A percentile compares a stretch with the other conserved stretches of the same genome.
Conservation (phyloP, 2,329 filamentous ascomycete genomes). For the Ceratocystiopsis brevicomis region DNA sequence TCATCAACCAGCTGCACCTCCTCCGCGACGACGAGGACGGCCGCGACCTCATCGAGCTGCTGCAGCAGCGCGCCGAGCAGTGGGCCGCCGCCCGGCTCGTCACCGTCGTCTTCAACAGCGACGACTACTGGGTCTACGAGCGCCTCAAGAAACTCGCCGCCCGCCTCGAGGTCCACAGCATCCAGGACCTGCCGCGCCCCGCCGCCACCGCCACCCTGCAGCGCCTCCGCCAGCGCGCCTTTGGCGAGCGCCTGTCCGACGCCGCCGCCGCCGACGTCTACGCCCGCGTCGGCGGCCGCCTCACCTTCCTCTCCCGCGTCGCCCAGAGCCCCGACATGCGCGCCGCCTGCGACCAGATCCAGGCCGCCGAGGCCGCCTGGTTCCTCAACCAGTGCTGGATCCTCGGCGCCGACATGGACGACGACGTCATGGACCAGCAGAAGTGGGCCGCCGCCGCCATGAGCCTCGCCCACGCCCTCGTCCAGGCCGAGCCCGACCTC, state of each 20-base stretch:
- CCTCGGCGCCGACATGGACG: conserved; percentile 49
- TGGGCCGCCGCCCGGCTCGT: conserved; percentile 88
- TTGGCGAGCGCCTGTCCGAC: conserved; percentile 36
- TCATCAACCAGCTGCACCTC: conserved; percentile 86
- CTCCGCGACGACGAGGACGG: conserved; percentile 83
- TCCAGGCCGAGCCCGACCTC: conserved; percentile 45
- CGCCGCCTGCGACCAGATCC: conserved; percentile 48
- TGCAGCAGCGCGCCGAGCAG: conserved; percentile 88
- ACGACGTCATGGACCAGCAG: conserved; percentile 52
- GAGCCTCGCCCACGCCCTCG: conserved; percentile 76
- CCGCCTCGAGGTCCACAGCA: conserved; percentile 80
- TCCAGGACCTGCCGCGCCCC: conserved; percentile 62
- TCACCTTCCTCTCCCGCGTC: conserved; percentile 76
- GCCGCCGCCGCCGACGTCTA: conserved; percentile 60
- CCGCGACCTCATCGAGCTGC: conserved; percentile 78
- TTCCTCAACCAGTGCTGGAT: conserved; percentile 62
- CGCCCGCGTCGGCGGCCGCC: conserved; percentile 64
- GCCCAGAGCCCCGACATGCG: conserved; percentile 76
- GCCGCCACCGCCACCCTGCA: conserved; percentile 60
- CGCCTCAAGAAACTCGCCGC: conserved; percentile 81
- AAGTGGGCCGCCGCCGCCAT: conserved; percentile 88
- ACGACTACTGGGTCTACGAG: conserved; percentile 98
- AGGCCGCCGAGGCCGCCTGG: conserved; percentile 53
- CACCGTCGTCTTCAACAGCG: conserved; percentile 84
- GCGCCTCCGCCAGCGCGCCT: conserved; percentile 68